A percentile compares a stretch with the other conserved stretches of the same genome.
Conservation (phyloP, 108 stramenopile species). For the Fragilaria radians region DNA sequence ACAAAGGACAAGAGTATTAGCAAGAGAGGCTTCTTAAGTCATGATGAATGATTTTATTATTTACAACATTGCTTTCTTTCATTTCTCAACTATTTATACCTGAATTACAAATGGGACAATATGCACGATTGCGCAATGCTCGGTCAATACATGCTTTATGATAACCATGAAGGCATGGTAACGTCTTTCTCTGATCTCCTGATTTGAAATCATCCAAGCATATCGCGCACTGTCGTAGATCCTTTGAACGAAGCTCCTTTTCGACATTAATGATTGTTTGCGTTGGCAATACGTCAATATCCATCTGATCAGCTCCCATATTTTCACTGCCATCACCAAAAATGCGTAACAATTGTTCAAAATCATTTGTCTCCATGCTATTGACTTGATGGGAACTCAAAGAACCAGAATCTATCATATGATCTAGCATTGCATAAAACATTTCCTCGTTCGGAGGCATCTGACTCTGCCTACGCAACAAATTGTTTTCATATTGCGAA, state of each 20-base stretch:
- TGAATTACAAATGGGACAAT: conserved; percentile 71
- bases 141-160: conserved; percentile 76
- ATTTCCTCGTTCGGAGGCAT: not conserved
- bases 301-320: conserved; percentile 32
- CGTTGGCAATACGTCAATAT: conserved; percentile 43
- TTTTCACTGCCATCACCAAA: conserved; percentile 73
- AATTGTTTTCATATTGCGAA: not conserved
- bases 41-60: no score
- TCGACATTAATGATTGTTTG: conserved; percentile 5
- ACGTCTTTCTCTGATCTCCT: conserved; percentile 59
- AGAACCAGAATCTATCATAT: not conserved
- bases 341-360: conserved; percentile 44
- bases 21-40: no score
- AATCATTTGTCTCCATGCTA: conserved; percentile 28
- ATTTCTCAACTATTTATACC: not conserved
- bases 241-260: conserved; percentile 36
- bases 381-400: not conserved
- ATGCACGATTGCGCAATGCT: conserved; percentile 67
- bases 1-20: no score
- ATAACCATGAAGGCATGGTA: conserved; percentile 84
- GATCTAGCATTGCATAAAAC: not conserved
- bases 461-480: no score
- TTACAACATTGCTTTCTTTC: no score
- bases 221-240: conserved; percentile 63
- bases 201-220: conserved; percentile 78